Percentiles rank a stretch among this genome's conserved stretches.
Evolutionary conservation across 2,329 filamentous ascomycete species (phyloP).

Genomic region (Fusarium dlaminii): DNA sequence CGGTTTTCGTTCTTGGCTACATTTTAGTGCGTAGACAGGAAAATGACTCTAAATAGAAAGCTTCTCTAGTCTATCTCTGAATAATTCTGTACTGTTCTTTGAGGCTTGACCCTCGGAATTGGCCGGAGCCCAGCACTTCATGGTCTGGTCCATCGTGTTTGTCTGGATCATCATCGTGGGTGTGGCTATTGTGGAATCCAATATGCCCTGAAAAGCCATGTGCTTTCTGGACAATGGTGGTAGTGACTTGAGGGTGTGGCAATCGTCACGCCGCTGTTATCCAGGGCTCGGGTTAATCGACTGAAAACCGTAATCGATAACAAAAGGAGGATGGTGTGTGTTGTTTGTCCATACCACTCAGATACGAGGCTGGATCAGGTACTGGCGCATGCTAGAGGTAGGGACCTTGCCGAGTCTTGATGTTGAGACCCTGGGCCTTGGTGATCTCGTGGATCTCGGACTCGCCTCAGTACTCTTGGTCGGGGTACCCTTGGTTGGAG

Average conservation of each 20-base stretch:
- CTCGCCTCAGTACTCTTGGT: background rate
- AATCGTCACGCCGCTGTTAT: background rate
- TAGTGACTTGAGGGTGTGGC: background rate
- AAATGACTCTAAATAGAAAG: too few species aligned
- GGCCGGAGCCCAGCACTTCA: too few species aligned
- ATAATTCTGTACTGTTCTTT: too few species aligned
- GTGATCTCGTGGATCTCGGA: background rate
- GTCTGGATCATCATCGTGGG: too few species aligned
- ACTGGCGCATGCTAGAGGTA: background rate
- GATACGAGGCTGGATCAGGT: rapidly evolving
- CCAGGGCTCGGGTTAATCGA: background rate
- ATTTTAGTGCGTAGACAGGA: too few species aligned
- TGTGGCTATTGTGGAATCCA: too few species aligned
- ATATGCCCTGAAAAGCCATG: background rate
- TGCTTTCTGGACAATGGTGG: background rate
- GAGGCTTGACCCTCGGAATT: too few species aligned
- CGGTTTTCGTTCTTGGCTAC: too few species aligned
- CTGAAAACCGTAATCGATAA: background rate
- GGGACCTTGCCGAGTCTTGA: background rate
- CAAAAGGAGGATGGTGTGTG: background rate
- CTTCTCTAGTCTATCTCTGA: too few species aligned
- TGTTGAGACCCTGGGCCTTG: background rate
- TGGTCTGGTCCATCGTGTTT: too few species aligned
- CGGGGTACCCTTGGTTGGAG: background rate
- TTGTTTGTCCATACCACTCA: background rate